Conservation (phyloP, 495 filamentous ascomycete species). For the Lichina pygmaea region DNA sequence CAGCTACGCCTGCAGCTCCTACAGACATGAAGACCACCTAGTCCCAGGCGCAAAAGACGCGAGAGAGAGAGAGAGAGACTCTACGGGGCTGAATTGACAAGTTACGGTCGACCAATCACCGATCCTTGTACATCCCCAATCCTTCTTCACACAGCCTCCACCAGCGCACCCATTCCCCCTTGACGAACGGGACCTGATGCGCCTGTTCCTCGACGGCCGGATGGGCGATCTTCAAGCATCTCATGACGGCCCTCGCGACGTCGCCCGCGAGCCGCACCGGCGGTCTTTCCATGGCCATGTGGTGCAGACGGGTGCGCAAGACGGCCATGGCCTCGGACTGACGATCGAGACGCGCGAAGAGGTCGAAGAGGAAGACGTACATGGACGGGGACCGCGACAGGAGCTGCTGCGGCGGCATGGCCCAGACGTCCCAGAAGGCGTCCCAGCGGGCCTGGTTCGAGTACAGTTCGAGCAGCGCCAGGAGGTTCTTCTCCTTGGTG, state of each 20-base stretch:
- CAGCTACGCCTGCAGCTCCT: background rate
- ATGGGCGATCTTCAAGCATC: slow-evolving; percentile 26
- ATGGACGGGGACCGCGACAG: slow-evolving; percentile 22
- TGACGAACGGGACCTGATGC: background rate
- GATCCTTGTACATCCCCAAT: too few species aligned
- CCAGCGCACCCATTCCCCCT: slow-evolving; percentile 4
- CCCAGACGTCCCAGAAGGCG: slow-evolving; percentile 35
- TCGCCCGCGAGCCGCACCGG: slow-evolving; percentile 18
- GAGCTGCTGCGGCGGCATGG: slow-evolving; percentile 21
- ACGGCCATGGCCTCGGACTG: slow-evolving; percentile 19
- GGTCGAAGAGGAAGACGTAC: slow-evolving; percentile 27
- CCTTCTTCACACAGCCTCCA: slow-evolving; percentile 3
- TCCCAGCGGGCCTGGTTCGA: slow-evolving; percentile 18
- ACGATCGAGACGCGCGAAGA: slow-evolving; percentile 21
- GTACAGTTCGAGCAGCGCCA: slow-evolving; percentile 20
- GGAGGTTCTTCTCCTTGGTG: slow-evolving; percentile 18
- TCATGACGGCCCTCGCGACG: slow-evolving; percentile 16
- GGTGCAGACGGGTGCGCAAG: slow-evolving; percentile 22
- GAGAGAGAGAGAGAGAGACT: too few species aligned
- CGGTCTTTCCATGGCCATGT: slow-evolving; percentile 31
- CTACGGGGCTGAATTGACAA: background rate
- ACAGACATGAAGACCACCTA: background rate
- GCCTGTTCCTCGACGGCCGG: slow-evolving; percentile 13
- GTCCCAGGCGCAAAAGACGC: background rate
- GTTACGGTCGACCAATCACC: too few species aligned